Evolutionary conservation across 2,329 filamentous ascomycete species (phyloP).

Genomic region (Orbilia javanica): DNA sequence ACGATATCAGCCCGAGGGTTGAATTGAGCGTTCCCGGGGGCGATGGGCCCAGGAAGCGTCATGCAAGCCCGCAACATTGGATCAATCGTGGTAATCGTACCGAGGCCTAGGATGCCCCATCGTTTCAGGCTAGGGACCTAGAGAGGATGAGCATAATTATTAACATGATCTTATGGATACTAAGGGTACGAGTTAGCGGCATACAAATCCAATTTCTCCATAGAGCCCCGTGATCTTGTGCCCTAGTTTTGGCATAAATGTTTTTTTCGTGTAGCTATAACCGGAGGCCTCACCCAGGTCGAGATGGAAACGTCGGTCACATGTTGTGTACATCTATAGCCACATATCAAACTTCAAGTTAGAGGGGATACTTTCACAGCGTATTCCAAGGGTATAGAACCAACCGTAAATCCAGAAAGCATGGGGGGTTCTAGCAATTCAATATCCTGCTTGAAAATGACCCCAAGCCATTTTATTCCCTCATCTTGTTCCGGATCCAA

Average conservation of each 20-base stretch:
- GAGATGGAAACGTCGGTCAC: background rate
- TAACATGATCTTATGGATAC: background rate
- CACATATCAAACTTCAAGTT: no score
- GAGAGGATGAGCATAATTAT: background rate
- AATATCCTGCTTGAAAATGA: no score
- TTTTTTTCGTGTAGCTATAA: background rate
- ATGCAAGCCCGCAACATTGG: background rate
- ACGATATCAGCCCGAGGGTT: no score
- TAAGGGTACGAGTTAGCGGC: no score
- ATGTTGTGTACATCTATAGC: constrained; percentile 18
- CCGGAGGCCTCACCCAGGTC: no score
- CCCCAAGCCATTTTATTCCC: no score
- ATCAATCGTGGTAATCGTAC: constrained; percentile 15
- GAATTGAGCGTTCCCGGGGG: constrained; percentile 17
- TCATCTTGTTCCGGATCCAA: background rate
- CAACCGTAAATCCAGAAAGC: no score
- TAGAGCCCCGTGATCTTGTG: constrained; percentile 18
- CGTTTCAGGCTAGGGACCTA: background rate
- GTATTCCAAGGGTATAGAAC: no score
- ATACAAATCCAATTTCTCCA: constrained; percentile 8
- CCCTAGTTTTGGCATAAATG: background rate
- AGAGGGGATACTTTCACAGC: no score
- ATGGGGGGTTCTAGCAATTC: no score
- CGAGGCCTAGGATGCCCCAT: background rate
- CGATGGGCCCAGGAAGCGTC: background rate